Base-by-base conservation (phyloP, 441 rosid species). In the Erodium texanum region DNA sequence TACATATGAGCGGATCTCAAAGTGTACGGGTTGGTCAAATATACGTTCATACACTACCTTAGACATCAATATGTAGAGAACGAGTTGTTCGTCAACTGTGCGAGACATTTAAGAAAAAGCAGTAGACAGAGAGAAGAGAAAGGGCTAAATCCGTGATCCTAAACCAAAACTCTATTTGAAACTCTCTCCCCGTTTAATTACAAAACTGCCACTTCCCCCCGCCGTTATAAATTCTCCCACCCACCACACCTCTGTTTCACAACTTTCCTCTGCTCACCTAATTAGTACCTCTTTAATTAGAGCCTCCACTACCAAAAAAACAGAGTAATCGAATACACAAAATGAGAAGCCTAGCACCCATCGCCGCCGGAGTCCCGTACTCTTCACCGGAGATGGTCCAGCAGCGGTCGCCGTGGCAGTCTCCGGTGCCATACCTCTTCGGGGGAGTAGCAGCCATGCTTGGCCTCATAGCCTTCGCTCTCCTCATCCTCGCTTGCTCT, bases 371-470 rank as follows among this genome's bases (percentile, higher is more conserved):
- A 38, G 45, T 11, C 11, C 45, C 45, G 10, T 38, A 38, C 11
- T 38, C 45, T 7, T 1, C 45, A 10, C 9, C 75, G 24, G 64
- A 77, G 6, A 10, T 71, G 14, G 69, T 69, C 4, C 65, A 68
- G 65, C 78, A 73, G 41, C 85, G 72, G 75, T 89, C 94, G 2
- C 87, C 93, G 19, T 88, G 97, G 96, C 97, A 93, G 76, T 91
- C 99, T 36, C 97, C 99, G 0, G 90, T 93, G 50, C 97, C 99
- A 0, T 93, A 90, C 77, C 81, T 93, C 66, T 93, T 93, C 58
- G 97, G 99, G 8, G 99, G 99, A 8, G 66, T 93, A 56, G 97
- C 96, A 0, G 99, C 99, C n/a, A 93, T 93, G 96, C 79, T 93
- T 15, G 95, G 92, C 29, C 82, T 93, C 59, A 87, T 90, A 14